phyloP scores from a whole-genome alignment of 2,329 filamentous ascomycete genomes.

The Cladosporium sp. region DNA sequence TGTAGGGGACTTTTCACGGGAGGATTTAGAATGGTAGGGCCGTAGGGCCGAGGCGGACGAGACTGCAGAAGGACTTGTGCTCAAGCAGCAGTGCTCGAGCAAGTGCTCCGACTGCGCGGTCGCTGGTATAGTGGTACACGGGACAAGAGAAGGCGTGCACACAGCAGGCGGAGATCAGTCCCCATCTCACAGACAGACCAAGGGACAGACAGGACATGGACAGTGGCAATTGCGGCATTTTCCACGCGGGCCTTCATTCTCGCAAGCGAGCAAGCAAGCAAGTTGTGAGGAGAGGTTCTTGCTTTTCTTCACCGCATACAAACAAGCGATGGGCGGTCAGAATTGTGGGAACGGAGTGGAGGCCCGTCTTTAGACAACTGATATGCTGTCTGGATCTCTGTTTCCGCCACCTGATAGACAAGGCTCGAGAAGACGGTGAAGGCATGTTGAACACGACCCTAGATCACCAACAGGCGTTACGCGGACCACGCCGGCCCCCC shows the following conservation, averaged over 20 bases:
- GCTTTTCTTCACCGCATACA: constrained; percentile 5
- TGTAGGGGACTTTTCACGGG: neutral
- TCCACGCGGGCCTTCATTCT: neutral
- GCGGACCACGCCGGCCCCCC: constrained; percentile 1
- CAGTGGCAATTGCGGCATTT: neutral
- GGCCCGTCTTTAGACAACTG: neutral
- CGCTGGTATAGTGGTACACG: neutral
- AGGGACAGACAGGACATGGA: neutral
- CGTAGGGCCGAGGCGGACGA: neutral
- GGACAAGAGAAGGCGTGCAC: neutral
- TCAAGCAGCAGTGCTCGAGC: neutral
- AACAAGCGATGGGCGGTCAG: neutral
- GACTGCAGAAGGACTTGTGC: neutral
- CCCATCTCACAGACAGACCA: neutral
- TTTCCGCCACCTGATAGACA: neutral
- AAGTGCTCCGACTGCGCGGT: neutral
- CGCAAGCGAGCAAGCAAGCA: neutral
- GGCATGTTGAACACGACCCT: neutral
- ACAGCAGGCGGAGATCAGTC: neutral
- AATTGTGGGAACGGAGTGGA: constrained; percentile 3
- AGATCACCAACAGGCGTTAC: neutral
- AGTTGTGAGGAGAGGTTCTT: neutral
- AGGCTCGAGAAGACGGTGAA: constrained; percentile 8
- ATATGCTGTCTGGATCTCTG: neutral
- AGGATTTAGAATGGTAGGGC: neutral